Evolutionary conservation across 106 monocot species (phyloP).

Genomic region (Apostasia ramifera): DNA sequence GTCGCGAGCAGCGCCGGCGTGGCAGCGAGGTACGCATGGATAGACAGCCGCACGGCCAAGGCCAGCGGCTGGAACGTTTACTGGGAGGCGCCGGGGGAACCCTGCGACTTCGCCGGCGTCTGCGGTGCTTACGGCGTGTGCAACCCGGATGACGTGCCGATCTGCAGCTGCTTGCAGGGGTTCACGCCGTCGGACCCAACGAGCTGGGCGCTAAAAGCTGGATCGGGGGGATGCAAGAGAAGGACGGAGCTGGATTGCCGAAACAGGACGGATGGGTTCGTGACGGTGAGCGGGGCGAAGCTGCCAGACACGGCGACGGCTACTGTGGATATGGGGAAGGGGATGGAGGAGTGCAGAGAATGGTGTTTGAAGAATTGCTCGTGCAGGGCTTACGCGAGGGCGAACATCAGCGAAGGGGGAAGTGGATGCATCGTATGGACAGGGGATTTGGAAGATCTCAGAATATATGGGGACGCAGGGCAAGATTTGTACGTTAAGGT

Average conservation of each 20-base stretch:
- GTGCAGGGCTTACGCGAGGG: conserved; percentile 29
- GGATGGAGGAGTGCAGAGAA: conserved; percentile 30
- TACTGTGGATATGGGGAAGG: conserved; percentile 18
- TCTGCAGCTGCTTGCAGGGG: conserved; percentile 19
- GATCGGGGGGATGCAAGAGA: conserved; percentile 19
- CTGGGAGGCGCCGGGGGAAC: conserved; percentile 12
- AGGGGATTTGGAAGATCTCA: conserved; percentile 13
- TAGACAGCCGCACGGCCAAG: background rate
- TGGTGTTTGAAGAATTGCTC: conserved; percentile 34
- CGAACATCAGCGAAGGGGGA: conserved; percentile 5
- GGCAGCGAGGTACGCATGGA: background rate
- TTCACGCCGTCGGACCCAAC: conserved; percentile 13
- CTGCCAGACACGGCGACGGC: conserved; percentile 43
- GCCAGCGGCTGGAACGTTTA: conserved; percentile 8
- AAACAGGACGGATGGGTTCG: conserved; percentile 35
- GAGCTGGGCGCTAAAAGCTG: conserved; percentile 14
- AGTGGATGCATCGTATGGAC: conserved; percentile 35
- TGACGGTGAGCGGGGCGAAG: conserved; percentile 8
- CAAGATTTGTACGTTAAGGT: conserved; percentile 33
- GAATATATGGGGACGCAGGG: conserved; percentile 11
- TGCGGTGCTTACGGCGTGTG: conserved; percentile 29
- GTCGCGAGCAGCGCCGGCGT: background rate
- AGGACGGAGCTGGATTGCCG: conserved; percentile 25
- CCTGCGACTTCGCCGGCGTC: conserved; percentile 6
- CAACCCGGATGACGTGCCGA: conserved; percentile 1